Evolutionary conservation across 257 asterid species (phyloP).

Genomic region (Nemophila menziesii): DNA sequence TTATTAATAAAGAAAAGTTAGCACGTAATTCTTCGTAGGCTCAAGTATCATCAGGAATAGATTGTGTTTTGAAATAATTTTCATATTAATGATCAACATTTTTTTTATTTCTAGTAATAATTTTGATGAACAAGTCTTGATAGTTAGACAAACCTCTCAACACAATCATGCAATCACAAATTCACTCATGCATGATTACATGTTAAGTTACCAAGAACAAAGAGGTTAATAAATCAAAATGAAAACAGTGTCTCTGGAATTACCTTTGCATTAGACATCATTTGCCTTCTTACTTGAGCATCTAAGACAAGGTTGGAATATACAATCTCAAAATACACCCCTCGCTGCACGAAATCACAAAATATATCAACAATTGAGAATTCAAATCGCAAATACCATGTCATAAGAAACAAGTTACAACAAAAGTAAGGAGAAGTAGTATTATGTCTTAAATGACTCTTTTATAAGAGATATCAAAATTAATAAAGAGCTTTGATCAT

Average conservation of each 20-base stretch:
- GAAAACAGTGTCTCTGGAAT: constrained; percentile 5
- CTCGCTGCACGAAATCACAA: constrained; percentile 51
- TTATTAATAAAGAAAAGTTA: no score
- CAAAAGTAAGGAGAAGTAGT: background rate
- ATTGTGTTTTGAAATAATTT: no score
- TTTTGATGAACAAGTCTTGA: no score
- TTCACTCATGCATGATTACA: background rate
- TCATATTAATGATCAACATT: no score
- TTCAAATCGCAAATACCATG: background rate
- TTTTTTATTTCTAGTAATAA: no score
- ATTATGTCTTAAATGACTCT: background rate
- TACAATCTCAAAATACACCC: constrained; percentile 77
- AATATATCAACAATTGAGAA: background rate
- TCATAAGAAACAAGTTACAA: no score
- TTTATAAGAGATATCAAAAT: background rate
- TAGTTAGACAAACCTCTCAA: background rate
- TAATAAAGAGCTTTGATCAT: background rate
- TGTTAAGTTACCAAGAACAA: background rate
- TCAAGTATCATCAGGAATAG: no score
- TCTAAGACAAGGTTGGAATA: constrained; percentile 62
- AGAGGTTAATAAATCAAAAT: background rate
- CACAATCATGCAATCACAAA: no score
- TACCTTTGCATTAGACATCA: constrained; percentile 77
- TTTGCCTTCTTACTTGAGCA: constrained; percentile 61
- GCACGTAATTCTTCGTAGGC: no score